phyloP scores from a whole-genome alignment of 176 grass and related monocot genomes.

The Ensete glaucum region DNA sequence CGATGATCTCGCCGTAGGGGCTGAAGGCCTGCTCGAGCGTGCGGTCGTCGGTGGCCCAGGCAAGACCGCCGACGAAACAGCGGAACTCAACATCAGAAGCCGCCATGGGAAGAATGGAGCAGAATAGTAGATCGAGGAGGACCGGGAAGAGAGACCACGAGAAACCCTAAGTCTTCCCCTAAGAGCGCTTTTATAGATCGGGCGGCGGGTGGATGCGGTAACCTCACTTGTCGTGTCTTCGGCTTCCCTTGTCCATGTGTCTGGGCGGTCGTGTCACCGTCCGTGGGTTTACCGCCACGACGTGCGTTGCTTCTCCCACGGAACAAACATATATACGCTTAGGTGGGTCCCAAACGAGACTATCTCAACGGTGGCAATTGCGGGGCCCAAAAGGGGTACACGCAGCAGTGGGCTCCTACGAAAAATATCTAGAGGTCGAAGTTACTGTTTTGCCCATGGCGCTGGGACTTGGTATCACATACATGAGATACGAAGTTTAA shows the following conservation, averaged over 20 bases:
- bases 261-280: not conserved
- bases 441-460: no score
- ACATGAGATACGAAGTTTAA: no score
- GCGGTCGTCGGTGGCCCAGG: constrained; percentile 80
- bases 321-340: no score
- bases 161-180: not conserved
- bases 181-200: constrained; percentile 28
- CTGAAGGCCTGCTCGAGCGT: constrained; percentile 67
- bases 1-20: constrained; percentile 66
- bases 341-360: not conserved
- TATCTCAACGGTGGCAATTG: no score
- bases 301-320: no score
- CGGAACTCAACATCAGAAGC: constrained; percentile 73
- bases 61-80: constrained; percentile 88
- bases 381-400: no score
- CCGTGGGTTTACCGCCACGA: not conserved
- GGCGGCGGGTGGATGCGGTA: not conserved
- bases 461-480: no score
- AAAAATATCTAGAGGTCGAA: no score
- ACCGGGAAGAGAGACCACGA: constrained; percentile 28
- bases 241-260: not conserved
- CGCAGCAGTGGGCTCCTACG: no score
- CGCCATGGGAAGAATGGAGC: constrained; percentile 34
- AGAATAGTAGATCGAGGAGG: constrained; percentile 32
- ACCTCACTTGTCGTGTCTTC: not conserved